Evolutionary conservation across 768 basidiomycete genomes (phyloP), one percentile per base, ranked within the genome.

Genomic region (Russula sp.): DNA sequence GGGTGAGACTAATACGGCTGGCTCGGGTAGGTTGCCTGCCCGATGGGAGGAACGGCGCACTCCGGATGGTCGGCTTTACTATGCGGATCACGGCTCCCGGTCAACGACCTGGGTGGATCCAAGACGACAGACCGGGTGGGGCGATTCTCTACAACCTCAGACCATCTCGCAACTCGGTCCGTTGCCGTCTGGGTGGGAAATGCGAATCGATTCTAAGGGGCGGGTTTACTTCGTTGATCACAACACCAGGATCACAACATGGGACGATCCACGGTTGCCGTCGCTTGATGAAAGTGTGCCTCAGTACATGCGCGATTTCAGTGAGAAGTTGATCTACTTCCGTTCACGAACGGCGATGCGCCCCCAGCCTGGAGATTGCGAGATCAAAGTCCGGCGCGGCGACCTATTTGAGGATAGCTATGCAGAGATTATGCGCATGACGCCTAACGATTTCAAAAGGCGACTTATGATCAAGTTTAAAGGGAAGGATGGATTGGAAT

Each of bases 91-190:
- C 78, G 98, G 98, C 73, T 98, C 96, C 11, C 86, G 97, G 53
- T 98, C 97, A n/a, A 98, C 97, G 34, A 98, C 96, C 20, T 99
- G 97, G 97, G 95, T 98, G 22, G 97, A 99, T 74, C 97, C 97
- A 42, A 89, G 97, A 56, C 87, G 96, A 50, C 97, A 98, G 78
- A n/a, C n/a, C n/a, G n/a, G n/a, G n/a, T n/a, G n/a, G n/a, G n/a
- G n/a, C n/a, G n/a, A n/a, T n/a, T 84, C 89, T 6, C 79, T 94
- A 30, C 95, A 98, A 74, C 93, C 94, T 11, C 95, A 98, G 75
- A 89, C 94, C 10, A 95, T 98, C 61, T 92, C 92, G 14, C 96
- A 98, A 73, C 88, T 99, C 26, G 97, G 97, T 3, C 97, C 97
- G 34, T 77, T 99, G 22, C 97, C 97, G 5, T 94, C 92, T 44